A percentile compares a stretch with the other conserved stretches of the same genome.
Conservation (phyloP, 192 early-diverging fungal genomes). For the Dimargaris xerosporica region DNA sequence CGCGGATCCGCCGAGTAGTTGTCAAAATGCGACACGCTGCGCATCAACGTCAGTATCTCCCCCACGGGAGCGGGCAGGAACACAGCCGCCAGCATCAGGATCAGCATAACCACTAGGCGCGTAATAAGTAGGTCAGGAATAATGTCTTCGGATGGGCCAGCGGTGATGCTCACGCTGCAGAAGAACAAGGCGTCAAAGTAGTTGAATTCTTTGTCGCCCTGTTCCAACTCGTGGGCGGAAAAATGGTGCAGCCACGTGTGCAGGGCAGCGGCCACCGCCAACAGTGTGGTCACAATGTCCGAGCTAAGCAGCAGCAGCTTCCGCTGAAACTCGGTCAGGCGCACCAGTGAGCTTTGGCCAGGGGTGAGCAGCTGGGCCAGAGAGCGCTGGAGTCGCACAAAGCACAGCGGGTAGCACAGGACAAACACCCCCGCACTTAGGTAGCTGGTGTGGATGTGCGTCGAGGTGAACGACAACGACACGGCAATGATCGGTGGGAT, state of each 20-base stretch:
- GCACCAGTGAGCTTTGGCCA: slow-evolving; percentile 15
- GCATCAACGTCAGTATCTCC: slow-evolving; percentile 21
- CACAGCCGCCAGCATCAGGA: slow-evolving; percentile 26
- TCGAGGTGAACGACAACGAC: slow-evolving; percentile 16
- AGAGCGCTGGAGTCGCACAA: slow-evolving; percentile 24
- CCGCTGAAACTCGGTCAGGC: slow-evolving; percentile 20
- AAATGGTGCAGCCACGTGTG: slow-evolving; percentile 27
- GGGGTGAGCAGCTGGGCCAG: slow-evolving; percentile 19
- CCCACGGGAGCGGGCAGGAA: slow-evolving; percentile 25
- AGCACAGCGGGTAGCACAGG: slow-evolving; percentile 30
- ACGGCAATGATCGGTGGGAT: slow-evolving; percentile 21
- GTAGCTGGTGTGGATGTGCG: slow-evolving; percentile 20
- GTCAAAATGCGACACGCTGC: slow-evolving; percentile 22
- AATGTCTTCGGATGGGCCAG: neutral
- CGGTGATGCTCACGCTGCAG: slow-evolving; percentile 22
- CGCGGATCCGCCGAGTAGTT: slow-evolving; percentile 18
- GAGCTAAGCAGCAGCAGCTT: slow-evolving; percentile 21
- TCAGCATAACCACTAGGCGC: slow-evolving; percentile 15
- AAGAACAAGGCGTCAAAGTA: slow-evolving; percentile 31
- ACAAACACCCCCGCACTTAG: slow-evolving; percentile 31
- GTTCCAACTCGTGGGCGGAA: slow-evolving; percentile 20
- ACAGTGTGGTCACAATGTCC: slow-evolving; percentile 22
- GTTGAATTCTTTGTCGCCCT: slow-evolving; percentile 16
- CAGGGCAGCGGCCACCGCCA: slow-evolving; percentile 25
- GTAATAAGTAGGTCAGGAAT: neutral